phyloP scores from a whole-genome alignment of 2,329 filamentous ascomycete genomes.

The Aureobasidium lini region DNA sequence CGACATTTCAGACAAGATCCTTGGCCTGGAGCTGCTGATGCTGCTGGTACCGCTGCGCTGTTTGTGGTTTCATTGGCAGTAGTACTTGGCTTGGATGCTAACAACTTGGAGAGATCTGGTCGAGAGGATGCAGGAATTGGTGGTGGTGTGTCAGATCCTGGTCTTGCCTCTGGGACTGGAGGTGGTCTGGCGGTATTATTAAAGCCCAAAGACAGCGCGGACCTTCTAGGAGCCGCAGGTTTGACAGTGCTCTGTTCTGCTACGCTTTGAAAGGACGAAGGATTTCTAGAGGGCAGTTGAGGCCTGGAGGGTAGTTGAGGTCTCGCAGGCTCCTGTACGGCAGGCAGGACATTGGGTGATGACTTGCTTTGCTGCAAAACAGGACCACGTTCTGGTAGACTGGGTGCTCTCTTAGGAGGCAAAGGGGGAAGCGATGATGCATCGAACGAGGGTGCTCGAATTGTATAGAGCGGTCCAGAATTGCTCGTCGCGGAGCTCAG shows the following conservation, averaged over 20 bases:
- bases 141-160: slow-evolving; percentile 29
- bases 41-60: slow-evolving; percentile 16
- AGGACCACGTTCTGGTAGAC: slow-evolving; percentile 33
- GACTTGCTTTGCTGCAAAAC: slow-evolving; percentile 32
- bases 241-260: not conserved
- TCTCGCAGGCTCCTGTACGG: slow-evolving; percentile 17
- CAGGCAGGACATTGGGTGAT: slow-evolving; percentile 22
- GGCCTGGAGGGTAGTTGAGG: slow-evolving; percentile 15
- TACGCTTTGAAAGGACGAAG: slow-evolving; percentile 21
- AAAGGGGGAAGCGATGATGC: slow-evolving; percentile 47
- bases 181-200: slow-evolving; percentile 30
- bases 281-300: slow-evolving; percentile 16
- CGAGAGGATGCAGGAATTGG: slow-evolving; percentile 49
- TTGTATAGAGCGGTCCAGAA: slow-evolving; percentile 16
- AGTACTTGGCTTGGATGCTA: slow-evolving; percentile 43
- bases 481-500: slow-evolving; percentile 24
- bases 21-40: slow-evolving; percentile 17
- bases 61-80: slow-evolving; percentile 22
- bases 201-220: slow-evolving; percentile 41
- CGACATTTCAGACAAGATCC: slow-evolving; percentile 68
- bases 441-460: slow-evolving; percentile 47
- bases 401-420: slow-evolving; percentile 43
- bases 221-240: slow-evolving; percentile 29
- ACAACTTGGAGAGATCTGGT: slow-evolving; percentile 51
- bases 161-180: slow-evolving; percentile 15